Evolutionary conservation across 2,329 filamentous ascomycete species (phyloP).

Genomic region (Microsporum audouinii): DNA sequence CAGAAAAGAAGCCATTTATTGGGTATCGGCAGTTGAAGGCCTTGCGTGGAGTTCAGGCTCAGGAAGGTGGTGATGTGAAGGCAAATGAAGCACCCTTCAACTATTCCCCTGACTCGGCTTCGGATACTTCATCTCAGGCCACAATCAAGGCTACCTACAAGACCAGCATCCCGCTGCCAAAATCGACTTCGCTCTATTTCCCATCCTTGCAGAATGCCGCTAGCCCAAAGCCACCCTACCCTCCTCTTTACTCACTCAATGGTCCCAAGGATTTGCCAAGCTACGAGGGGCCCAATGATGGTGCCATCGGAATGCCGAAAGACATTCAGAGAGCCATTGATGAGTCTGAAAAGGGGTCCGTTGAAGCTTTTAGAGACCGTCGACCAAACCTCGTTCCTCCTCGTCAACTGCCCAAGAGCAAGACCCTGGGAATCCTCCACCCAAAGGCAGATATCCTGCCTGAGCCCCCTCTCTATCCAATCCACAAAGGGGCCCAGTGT

Average conservation of each 20-base stretch:
- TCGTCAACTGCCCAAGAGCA: conserved; percentile 1
- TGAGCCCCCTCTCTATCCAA: not conserved
- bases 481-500: not conserved
- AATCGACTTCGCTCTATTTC: not conserved
- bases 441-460: not conserved
- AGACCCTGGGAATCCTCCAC: not conserved
- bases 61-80: not conserved
- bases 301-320: not conserved
- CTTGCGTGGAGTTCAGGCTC: not conserved
- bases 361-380: not conserved
- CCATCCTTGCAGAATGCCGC: not conserved
- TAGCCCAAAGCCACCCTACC: not conserved
- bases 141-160: not conserved
- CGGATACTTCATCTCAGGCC: not conserved
- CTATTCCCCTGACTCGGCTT: not conserved
- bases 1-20: conserved; percentile 8
- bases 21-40: conserved; percentile 10
- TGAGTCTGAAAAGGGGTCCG: not conserved
- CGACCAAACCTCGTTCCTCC: not conserved
- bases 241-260: not conserved
- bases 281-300: not conserved
- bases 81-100: not conserved
- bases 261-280: not conserved
- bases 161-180: not conserved
- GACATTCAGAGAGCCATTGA: not conserved